Evolutionary conservation across 768 basidiomycete genomes (phyloP).

Genomic region (Termitomyces sp.): DNA sequence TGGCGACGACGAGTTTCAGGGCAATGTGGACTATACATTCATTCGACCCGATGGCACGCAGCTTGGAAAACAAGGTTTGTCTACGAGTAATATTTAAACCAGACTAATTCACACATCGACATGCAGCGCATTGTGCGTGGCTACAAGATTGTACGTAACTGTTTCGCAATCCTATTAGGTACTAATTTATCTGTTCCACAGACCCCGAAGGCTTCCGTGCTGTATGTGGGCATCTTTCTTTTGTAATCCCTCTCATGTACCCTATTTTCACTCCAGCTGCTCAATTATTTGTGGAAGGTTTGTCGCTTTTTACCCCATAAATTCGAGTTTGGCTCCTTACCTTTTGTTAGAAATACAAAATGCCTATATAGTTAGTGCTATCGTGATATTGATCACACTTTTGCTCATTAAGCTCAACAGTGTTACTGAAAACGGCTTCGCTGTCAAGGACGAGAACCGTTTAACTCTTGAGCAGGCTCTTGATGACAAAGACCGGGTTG

Average conservation of each 20-base stretch:
- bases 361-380: constrained; percentile 30
- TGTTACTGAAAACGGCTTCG: constrained; percentile 73
- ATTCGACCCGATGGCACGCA: constrained; percentile 57
- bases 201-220: constrained; percentile 65
- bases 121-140: constrained; percentile 57
- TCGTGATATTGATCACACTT: neutral
- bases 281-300: constrained; percentile 70
- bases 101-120: neutral
- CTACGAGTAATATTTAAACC: too few species aligned
- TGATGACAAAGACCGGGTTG: constrained; percentile 55
- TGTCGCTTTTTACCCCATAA: neutral
- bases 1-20: constrained; percentile 60
- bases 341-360: constrained; percentile 32
- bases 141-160: constrained; percentile 46
- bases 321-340: neutral
- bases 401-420: constrained; percentile 21
- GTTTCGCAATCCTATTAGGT: neutral
- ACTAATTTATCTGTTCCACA: constrained; percentile 16
- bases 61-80: constrained; percentile 54
- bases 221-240: constrained; percentile 23
- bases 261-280: constrained; percentile 27
- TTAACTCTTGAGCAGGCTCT: constrained; percentile 48
- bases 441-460: constrained; percentile 56
- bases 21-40: constrained; percentile 54
- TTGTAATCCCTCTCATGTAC: neutral